These are phyloP conservation scores for Lodderomyces jiufengensis DNA, from an alignment of 1,139 yeast genomes.

Conservation along the genomic window DNA sequence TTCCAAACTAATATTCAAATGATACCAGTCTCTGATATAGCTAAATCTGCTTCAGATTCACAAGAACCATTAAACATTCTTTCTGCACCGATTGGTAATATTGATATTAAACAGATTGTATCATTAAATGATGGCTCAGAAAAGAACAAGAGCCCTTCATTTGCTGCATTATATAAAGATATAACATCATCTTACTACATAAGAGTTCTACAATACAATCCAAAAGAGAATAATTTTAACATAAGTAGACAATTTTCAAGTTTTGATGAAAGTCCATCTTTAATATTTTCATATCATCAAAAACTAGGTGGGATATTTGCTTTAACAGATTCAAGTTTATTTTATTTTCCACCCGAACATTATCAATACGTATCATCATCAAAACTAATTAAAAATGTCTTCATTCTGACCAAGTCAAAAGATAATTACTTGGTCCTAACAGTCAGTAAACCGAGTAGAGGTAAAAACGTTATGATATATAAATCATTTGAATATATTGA, in stretches of 20 bases:
- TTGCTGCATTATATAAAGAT: conserved; percentile 37
- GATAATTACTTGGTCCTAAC: conserved; percentile 1
- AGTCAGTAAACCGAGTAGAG: conserved; percentile 4
- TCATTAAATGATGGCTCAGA: conserved; percentile 9
- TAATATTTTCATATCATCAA: conserved; percentile 20
- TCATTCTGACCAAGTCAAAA: conserved; percentile 1
- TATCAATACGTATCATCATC: conserved; percentile 14
- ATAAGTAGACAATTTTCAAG: conserved; percentile 29
- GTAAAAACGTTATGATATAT: conserved; percentile 3
- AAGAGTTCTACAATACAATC: conserved; percentile 25
- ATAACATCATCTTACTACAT: conserved; percentile 29
- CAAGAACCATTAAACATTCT: no score
- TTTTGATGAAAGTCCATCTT: conserved; percentile 33
- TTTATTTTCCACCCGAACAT: conserved; percentile 28
- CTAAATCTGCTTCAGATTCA: background rate
- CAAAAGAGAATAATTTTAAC: conserved; percentile 9
- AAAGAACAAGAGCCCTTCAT: background rate
- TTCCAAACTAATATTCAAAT: conserved; percentile 31
- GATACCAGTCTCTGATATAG: conserved; percentile 8
- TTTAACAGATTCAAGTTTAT: conserved; percentile 25
- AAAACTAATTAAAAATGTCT: conserved; percentile 7
- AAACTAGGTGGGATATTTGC: conserved; percentile 30
- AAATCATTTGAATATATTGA: conserved; percentile 22
- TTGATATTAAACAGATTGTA: conserved; percentile 26
- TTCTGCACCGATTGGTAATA: conserved; percentile 24